Evolutionary conservation across 345 rosid species (phyloP), one percentile per base, ranked within the genome.

Genomic region (Salix udensis): DNA sequence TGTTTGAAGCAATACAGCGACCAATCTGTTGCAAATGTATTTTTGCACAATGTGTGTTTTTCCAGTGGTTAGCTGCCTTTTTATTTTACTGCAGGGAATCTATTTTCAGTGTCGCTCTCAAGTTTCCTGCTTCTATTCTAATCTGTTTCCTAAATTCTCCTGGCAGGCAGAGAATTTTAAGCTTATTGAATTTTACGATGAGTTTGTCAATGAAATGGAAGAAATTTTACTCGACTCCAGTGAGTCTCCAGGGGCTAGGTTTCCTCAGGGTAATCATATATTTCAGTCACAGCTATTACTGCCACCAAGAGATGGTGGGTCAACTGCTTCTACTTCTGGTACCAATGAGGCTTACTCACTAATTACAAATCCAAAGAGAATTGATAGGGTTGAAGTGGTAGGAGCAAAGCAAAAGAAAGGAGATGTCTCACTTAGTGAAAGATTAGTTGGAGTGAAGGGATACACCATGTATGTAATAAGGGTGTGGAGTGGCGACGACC

Each of bases 391-490:
- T 74, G 97, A 94, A 84, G 94, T 94, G 74, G 86, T 94, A 5
- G 99, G 97, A 60, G 97, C 95, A 74, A 92, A 88, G 88, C 94
- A 92, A 85, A 91, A 88, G 90, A 89, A 85, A 83, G 99, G 99
- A 34, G 89, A 96, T 75, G 95, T 96, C 72, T 96, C 98, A 3
- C 77, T 96, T 62, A 88, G 97, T 78, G 99, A 96, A 85, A 94
- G 97, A 79, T 87, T 96, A 79, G 97, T 96, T 83, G 98, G 99
- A 23, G 97, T 96, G 67, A 94, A 87, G 87, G 95, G 92, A 84
- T 96, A 90, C 78, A 94, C 97, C 28, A 92, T 92, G 23, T 94
- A 96, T 83, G 77, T 74, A 82, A 88, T 96, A 82, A 90, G 82
- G 78, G 94, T 93, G 77, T 86, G 92, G 93, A 85, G 94, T 67